Evolutionary conservation across 2,329 filamentous ascomycete species (phyloP), one percentile per base, ranked within the genome.

Genomic region (Diaporthe velutina): DNA sequence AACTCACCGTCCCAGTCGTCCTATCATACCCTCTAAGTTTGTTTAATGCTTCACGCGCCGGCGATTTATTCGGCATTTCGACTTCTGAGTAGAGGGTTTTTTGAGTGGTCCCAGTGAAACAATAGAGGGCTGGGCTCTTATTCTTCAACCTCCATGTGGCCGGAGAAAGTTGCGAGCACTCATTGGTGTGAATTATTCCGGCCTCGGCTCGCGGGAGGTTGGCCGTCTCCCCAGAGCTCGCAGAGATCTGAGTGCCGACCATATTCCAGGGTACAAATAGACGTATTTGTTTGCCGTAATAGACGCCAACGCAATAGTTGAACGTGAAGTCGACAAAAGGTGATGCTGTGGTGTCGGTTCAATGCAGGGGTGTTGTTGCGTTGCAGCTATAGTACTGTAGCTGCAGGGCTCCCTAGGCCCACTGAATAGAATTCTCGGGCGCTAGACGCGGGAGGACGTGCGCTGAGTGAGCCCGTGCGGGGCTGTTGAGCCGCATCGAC

Each of bases 401-500:
- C 38, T 30, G 40, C 25, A 48, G 40, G 60, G 25, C 40, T 22
- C 8, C 40, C 60, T 25, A 33, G 25, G 60, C 40, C 60, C 60
- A 13, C 19, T 50, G 61, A 19, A 19, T 15, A n/a, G 25, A 35
- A 33, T 48, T 33, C 42, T 33, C 61, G 45, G 61, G 61, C 61
- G 61, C 61, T 67, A 67, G 42, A 38, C 42, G 61, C 30, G 61
- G 61, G 61, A 67, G 61, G 61, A 52, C 61, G 42, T 67, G 61
- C 61, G 30, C 61, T 52, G 61, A 42, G 57, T 19, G 35, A 35
- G 61, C 30, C 9, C 42, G 42, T 35, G 61, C 42, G 61, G 61
- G 61, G 61, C 42, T 67, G 61, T 67, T 67, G 61, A 67, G 61
- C 61, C 61, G 30, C 61, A 67, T 50, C 42, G 33, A 50, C 61